Conservation (phyloP, 495 filamentous ascomycete genomes). For the Podospora comata region DNA sequence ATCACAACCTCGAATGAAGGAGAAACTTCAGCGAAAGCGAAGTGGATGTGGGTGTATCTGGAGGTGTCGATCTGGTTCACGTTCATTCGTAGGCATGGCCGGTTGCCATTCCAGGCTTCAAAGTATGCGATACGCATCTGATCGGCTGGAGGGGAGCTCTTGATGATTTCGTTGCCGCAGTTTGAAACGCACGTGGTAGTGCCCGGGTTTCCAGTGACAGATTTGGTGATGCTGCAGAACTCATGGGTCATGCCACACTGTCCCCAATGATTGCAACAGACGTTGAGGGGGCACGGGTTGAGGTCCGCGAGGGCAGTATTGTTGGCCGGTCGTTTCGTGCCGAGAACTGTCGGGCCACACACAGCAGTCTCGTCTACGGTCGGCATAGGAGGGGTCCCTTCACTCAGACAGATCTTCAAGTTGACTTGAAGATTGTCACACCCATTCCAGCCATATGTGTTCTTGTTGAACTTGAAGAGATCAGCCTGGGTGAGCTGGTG, state of each 20-base stretch:
- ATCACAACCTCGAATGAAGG: conserved; percentile 11
- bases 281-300: conserved; percentile 39
- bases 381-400: conserved; percentile 40
- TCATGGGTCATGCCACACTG: conserved; percentile 46
- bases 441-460: conserved; percentile 44
- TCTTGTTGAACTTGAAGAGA: conserved; percentile 35
- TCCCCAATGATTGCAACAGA: conserved; percentile 42
- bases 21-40: conserved; percentile 20
- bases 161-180: conserved; percentile 40
- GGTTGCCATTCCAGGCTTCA: conserved; percentile 30
- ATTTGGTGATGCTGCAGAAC: conserved; percentile 37
- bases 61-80: conserved; percentile 14
- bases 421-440: conserved; percentile 31
- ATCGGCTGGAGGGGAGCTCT: conserved; percentile 6
- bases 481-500: conserved; percentile 28
- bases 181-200: conserved; percentile 43
- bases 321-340: conserved; percentile 14
- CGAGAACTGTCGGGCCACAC: conserved; percentile 36
- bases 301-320: conserved; percentile 22
- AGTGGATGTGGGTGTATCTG: conserved; percentile 28
- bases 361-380: conserved; percentile 33
- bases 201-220: conserved; percentile 37
- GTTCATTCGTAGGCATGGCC: conserved; percentile 25
- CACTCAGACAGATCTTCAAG: conserved; percentile 41
- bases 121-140: conserved; percentile 26